These are phyloP conservation scores for Nicotiana attenuata DNA, from an alignment of 257 asterid species.

Conservation along the genomic window DNA sequence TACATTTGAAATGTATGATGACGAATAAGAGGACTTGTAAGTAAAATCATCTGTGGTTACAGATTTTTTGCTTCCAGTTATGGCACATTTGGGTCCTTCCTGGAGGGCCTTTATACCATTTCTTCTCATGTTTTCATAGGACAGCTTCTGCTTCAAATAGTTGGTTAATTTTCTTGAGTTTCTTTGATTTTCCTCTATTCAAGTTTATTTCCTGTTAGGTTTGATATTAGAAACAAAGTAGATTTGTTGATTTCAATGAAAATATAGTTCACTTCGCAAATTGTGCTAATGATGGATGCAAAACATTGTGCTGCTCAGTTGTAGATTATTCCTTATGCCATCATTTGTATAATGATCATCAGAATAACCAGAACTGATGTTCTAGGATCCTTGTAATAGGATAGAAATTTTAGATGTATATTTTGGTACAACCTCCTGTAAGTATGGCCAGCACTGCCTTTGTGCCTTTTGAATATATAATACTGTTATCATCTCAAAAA, in stretches of 20 bases:
- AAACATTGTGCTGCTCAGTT: neutral
- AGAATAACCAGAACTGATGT: slow-evolving; percentile 6
- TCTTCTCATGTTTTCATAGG: neutral
- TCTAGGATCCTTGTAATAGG: too few relatives aligned
- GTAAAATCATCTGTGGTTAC: neutral
- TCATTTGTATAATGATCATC: neutral
- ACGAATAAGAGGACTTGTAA: neutral
- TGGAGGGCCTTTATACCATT: neutral
- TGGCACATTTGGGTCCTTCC: neutral
- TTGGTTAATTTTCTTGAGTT: slow-evolving; percentile 3
- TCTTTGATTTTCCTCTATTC: neutral
- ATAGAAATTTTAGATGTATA: too few relatives aligned
- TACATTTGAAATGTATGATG: neutral
- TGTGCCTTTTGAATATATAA: too few relatives aligned
- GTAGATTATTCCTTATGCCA: neutral
- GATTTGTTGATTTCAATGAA: neutral
- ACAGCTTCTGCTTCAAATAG: neutral
- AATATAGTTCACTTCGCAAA: neutral
- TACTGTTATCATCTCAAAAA: too few relatives aligned
- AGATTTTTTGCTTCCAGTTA: neutral
- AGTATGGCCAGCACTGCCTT: too few relatives aligned
- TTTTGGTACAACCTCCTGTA: too few relatives aligned
- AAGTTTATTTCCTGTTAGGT: neutral
- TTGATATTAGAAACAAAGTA: neutral
- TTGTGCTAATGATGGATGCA: slow-evolving; percentile 5